These are phyloP conservation scores for Fusarium chuoi DNA, from an alignment of 2,329 filamentous ascomycete species.

Conservation along the genomic window DNA sequence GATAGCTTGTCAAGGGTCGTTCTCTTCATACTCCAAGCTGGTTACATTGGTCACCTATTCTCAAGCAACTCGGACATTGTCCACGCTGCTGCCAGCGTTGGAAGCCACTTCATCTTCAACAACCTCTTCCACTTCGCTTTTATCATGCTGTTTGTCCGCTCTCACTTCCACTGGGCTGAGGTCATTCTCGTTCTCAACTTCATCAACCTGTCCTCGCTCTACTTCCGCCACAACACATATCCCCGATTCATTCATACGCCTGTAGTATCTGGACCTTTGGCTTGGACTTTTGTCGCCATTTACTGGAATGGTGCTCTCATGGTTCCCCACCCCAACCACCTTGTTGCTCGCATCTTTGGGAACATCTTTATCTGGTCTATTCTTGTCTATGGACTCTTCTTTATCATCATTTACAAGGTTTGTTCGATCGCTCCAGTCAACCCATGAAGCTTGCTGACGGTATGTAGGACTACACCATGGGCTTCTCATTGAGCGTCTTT, in stretches of 20 bases:
- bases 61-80: slow-evolving; percentile 70
- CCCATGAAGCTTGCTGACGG: slow-evolving; percentile 19
- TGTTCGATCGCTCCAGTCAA: slow-evolving; percentile 26
- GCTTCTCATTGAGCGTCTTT: slow-evolving; percentile 80
- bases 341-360: slow-evolving; percentile 81
- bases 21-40: slow-evolving; percentile 79
- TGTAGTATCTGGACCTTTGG: slow-evolving; percentile 79
- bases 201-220: slow-evolving; percentile 79
- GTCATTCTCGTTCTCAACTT: slow-evolving; percentile 83
- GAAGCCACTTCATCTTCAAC: slow-evolving; percentile 85
- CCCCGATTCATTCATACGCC: slow-evolving; percentile 81
- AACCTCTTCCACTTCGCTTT: slow-evolving; percentile 86
- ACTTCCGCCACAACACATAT: slow-evolving; percentile 81
- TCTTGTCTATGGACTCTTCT: slow-evolving; percentile 79
- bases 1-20: slow-evolving; percentile 63
- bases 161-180: slow-evolving; percentile 79
- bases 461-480: slow-evolving; percentile 74
- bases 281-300: slow-evolving; percentile 85
- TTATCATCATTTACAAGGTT: slow-evolving; percentile 78
- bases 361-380: slow-evolving; percentile 92
- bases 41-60: slow-evolving; percentile 82
- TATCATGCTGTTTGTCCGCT: slow-evolving; percentile 83
- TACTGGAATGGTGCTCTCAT: slow-evolving; percentile 92
- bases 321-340: slow-evolving; percentile 71
- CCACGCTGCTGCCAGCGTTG: slow-evolving; percentile 78